Conservation (phyloP, 805 yeast species). For the Kodamaea fukazawae region DNA sequence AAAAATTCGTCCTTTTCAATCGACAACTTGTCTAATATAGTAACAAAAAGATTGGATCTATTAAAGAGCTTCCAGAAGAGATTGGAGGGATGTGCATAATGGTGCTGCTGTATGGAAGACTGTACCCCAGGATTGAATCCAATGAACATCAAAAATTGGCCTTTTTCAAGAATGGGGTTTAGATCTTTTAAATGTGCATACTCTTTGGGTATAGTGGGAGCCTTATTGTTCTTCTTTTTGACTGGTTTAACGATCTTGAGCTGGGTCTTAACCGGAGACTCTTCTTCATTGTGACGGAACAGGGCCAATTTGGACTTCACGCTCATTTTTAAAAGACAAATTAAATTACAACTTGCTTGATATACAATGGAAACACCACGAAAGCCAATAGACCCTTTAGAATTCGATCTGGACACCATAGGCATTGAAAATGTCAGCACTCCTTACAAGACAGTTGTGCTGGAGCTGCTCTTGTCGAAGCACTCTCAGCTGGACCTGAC, state of each 20-base stretch:
- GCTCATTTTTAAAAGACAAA: not conserved
- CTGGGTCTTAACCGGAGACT: constrained; percentile 1
- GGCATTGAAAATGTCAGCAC: constrained; percentile 9
- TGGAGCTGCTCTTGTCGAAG: constrained; percentile 4
- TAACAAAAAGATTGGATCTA: constrained; percentile 45
- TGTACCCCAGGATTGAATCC: constrained; percentile 73
- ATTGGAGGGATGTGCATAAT: constrained; percentile 70
- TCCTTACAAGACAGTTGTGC: constrained; percentile 3
- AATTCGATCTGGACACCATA: constrained; percentile 6
- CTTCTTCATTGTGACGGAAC: constrained; percentile 15
- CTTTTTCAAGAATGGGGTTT: constrained; percentile 28
- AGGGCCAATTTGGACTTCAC: constrained; percentile 17
- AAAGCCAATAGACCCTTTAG: not conserved
- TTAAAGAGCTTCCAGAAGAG: constrained; percentile 64
- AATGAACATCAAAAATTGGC: constrained; percentile 48
- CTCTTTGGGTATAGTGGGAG: too few relatives aligned
- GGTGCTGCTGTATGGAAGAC: constrained; percentile 61
- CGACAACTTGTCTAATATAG: constrained; percentile 7
- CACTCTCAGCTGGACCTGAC: constrained; percentile 21
- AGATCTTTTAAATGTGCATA: constrained; percentile 22
- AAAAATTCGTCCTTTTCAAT: constrained; percentile 14
- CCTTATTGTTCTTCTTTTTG: not conserved
- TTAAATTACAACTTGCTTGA: not conserved
- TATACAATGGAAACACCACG: constrained; percentile 8
- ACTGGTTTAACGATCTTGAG: constrained; percentile 1